A percentile compares a stretch with the other conserved stretches of the same genome.
Conservation (phyloP, 2,329 filamentous ascomycete species). For the Bertia moriformis region DNA sequence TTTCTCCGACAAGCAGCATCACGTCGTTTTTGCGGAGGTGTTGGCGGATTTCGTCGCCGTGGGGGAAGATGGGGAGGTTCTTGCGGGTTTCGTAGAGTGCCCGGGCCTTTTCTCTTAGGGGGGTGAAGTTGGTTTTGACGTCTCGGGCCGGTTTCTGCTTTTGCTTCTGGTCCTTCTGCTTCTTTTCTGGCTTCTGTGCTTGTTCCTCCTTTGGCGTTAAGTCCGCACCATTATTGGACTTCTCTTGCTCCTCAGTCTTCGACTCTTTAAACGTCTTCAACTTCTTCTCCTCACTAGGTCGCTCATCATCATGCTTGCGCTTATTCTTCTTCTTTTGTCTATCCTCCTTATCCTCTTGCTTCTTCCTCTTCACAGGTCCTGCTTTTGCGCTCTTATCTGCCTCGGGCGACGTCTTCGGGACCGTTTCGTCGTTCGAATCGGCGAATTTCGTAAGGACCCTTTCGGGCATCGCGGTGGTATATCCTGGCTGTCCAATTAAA, state of each 20-base stretch:
- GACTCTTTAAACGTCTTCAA: neutral
- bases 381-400: neutral
- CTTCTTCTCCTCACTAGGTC: neutral
- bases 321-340: neutral
- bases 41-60: constrained; percentile 69
- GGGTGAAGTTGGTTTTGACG: neutral
- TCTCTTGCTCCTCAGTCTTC: neutral
- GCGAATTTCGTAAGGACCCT: neutral
- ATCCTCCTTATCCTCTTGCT: neutral
- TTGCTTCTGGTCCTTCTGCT: neutral
- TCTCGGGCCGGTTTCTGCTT: neutral
- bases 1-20: constrained; percentile 83
- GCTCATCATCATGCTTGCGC: neutral
- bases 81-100: constrained; percentile 73
- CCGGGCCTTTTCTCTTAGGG: neutral
- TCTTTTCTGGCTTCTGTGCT: neutral
- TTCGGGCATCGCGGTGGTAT: neutral
- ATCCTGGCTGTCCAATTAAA: too few relatives aligned
- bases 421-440: neutral
- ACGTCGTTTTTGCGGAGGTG: constrained; percentile 72
- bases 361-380: neutral
- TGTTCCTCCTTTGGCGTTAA: neutral
- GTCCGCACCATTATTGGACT: neutral
- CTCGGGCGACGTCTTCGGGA: neutral
- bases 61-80: constrained; percentile 73